phyloP scores from a whole-genome alignment of 2,329 filamentous ascomycete species.

The Colletotrichum liriopes region DNA sequence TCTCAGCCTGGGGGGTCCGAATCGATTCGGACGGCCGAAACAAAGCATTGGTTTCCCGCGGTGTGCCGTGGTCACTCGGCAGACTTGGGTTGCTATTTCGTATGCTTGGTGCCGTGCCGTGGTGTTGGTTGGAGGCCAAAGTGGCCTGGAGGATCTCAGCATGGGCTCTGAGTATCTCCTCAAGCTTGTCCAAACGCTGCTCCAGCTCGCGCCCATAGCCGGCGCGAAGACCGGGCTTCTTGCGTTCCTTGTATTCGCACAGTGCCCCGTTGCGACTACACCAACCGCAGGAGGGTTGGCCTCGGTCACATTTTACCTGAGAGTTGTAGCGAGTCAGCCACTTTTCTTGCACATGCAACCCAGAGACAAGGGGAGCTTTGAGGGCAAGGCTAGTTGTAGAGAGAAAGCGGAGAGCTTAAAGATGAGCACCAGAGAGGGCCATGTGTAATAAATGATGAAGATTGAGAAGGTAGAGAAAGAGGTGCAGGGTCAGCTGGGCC shows the following conservation, averaged over 20 bases:
- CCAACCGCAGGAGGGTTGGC: constrained; percentile 80
- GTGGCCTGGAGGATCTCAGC: constrained; percentile 76
- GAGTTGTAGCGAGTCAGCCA: constrained; percentile 28
- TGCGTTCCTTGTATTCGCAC: constrained; percentile 79
- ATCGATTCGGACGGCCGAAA: constrained; percentile 67
- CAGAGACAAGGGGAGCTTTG: background rate
- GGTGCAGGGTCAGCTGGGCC: background rate
- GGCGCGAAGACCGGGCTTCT: constrained; percentile 76
- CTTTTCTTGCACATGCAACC: background rate
- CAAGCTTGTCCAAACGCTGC: constrained; percentile 79
- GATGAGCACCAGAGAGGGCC: background rate
- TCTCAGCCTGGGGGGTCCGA: constrained; percentile 70
- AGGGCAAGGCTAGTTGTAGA: background rate
- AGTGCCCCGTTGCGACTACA: constrained; percentile 74
- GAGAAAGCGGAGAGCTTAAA: background rate
- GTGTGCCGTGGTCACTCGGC: constrained; percentile 71
- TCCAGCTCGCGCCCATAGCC: constrained; percentile 82
- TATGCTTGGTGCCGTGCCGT: constrained; percentile 57
- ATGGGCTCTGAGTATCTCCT: constrained; percentile 77
- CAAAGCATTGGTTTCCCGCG: constrained; percentile 63
- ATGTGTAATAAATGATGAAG: background rate
- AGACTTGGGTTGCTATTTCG: constrained; percentile 67
- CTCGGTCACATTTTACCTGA: constrained; percentile 82
- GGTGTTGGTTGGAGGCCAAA: constrained; percentile 58
- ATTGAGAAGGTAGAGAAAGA: background rate